These are phyloP conservation scores for Pterulicium gracile DNA, from an alignment of 1,284 basidiomycete species.

Conservation along the genomic window DNA sequence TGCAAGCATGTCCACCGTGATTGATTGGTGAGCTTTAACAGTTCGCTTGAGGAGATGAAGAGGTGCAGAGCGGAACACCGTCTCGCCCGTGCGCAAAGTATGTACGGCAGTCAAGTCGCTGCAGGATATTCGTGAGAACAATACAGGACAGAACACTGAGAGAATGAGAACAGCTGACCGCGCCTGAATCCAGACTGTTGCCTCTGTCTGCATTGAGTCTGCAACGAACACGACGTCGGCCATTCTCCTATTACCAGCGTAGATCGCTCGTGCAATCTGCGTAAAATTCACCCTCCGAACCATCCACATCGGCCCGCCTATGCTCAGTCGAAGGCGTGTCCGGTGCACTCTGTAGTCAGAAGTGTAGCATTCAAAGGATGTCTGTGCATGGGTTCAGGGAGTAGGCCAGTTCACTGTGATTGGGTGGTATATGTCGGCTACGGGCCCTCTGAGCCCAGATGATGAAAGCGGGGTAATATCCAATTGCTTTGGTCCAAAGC, in stretches of 20 bases:
- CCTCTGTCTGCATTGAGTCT: conserved; percentile 55
- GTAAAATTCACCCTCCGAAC: neutral
- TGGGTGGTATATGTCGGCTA: neutral
- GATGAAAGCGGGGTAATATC: too few species aligned
- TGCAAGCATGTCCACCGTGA: conserved; percentile 47
- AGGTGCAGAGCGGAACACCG: conserved; percentile 59
- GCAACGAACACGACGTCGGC: conserved; percentile 45
- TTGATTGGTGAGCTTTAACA: conserved; percentile 74
- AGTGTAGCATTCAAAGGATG: conserved; percentile 57
- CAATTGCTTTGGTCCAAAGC: too few species aligned
- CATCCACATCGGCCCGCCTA: conserved; percentile 19
- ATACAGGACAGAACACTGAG: conserved; percentile 8
- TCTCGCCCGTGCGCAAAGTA: conserved; percentile 59
- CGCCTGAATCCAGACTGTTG: conserved; percentile 48
- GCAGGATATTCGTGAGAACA: conserved; percentile 3
- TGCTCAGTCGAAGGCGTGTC: conserved; percentile 9
- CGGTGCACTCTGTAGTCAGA: conserved; percentile 11
- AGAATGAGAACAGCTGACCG: conserved; percentile 18
- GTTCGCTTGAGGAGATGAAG: conserved; percentile 69
- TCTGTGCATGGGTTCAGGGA: conserved; percentile 46
- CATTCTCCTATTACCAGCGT: conserved; percentile 36
- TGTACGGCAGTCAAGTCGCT: conserved; percentile 62
- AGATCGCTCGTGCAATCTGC: neutral
- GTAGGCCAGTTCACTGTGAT: conserved; percentile 65
- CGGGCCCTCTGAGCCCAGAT: neutral